phyloP scores from a whole-genome alignment of 2,329 filamentous ascomycete genomes.

The Aspergillus arachidicola region DNA sequence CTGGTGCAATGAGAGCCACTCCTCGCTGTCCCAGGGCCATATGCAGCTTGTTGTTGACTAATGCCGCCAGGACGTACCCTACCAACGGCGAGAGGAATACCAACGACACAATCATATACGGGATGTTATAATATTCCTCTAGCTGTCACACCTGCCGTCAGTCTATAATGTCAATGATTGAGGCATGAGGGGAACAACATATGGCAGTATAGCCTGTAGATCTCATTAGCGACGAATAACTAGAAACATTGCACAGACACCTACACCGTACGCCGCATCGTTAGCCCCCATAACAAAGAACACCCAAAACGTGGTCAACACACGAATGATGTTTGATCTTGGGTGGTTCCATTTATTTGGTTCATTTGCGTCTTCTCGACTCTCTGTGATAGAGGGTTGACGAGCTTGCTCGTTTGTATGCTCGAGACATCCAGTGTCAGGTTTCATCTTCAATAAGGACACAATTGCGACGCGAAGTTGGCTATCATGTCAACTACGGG shows the following conservation, averaged over 20 bases:
- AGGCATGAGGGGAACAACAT: not conserved
- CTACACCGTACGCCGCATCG: constrained; percentile 60
- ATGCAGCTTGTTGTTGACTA: not conserved
- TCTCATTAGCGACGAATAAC: not conserved
- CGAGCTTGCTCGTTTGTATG: not conserved
- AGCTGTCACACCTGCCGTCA: not conserved
- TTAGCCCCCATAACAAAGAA: constrained; percentile 62
- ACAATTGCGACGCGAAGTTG: not conserved
- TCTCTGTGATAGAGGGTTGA: not conserved
- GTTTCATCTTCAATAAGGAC: not conserved
- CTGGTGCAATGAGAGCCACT: not conserved
- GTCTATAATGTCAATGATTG: not conserved
- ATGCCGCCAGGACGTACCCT: not conserved
- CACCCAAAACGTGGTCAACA: constrained; percentile 58
- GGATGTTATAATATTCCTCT: not conserved
- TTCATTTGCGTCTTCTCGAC: not conserved
- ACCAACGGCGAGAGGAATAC: not conserved
- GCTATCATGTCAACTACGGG: fast-evolving
- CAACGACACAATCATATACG: not conserved
- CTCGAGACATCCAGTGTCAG: not conserved
- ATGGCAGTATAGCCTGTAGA: not conserved
- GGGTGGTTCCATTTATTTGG: constrained; percentile 52
- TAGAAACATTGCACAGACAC: constrained; percentile 21
- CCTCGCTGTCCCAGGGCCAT: not conserved
- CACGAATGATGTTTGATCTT: constrained; percentile 50